Conservation (phyloP, 106 monocot species). For the Dendrobium nobile region DNA sequence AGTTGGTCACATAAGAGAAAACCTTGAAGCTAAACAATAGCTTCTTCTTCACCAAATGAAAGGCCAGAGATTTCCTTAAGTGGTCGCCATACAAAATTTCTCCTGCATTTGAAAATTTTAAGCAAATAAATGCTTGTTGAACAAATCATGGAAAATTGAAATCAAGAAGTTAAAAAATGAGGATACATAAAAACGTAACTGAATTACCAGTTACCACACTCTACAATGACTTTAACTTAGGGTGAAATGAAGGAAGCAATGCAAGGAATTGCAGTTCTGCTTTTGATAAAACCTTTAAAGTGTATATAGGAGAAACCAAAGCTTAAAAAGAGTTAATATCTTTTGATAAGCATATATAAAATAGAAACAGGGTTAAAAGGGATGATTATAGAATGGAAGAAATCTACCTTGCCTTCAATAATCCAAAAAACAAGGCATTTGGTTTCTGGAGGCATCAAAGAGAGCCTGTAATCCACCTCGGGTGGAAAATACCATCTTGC, state of each 20-base stretch:
- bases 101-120: slow-evolving; percentile 40
- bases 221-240: slow-evolving; percentile 77
- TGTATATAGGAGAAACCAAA: not conserved
- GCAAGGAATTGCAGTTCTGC: slow-evolving; percentile 89
- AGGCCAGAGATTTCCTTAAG: slow-evolving; percentile 78
- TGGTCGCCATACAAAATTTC: slow-evolving; percentile 82
- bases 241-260: slow-evolving; percentile 76
- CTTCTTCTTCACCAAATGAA: slow-evolving; percentile 20
- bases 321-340: no score
- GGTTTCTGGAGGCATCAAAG: slow-evolving; percentile 59
- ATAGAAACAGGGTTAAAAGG: not conserved
- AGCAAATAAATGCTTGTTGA: no score
- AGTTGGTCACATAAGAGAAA: no score
- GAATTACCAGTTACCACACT: slow-evolving; percentile 85
- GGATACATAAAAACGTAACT: not conserved
- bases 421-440: slow-evolving; percentile 84
- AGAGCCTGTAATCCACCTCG: slow-evolving; percentile 89
- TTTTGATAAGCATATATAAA: not conserved
- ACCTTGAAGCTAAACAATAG: not conserved
- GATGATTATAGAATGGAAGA: not conserved
- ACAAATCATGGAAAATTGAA: not conserved
- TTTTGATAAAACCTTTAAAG: slow-evolving; percentile 68
- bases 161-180: not conserved
- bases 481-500: slow-evolving; percentile 94
- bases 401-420: slow-evolving; percentile 73